Percentiles rank a stretch among this genome's conserved stretches.
phyloP scores from a whole-genome alignment of 2,329 filamentous ascomycete genomes.

The Colletotrichum australisinense region DNA sequence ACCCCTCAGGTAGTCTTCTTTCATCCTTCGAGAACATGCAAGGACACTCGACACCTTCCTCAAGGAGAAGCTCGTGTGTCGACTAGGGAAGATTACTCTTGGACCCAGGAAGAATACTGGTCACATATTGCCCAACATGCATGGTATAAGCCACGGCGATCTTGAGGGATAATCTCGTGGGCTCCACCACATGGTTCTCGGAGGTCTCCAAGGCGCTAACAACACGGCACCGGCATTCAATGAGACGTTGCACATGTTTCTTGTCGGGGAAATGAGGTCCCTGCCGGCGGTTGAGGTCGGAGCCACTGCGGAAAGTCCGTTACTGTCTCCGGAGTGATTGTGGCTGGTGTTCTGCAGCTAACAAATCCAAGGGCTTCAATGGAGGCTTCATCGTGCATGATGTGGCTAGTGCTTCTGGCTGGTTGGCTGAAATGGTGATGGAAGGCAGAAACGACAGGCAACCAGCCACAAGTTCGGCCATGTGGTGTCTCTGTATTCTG shows the following conservation, averaged over 20 bases:
- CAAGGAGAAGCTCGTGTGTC: not conserved
- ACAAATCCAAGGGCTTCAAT: not conserved
- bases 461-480: conserved; percentile 22
- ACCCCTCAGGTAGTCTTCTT: not conserved
- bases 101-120: not conserved
- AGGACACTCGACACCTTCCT: not conserved
- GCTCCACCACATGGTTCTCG: not conserved
- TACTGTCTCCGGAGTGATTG: not conserved
- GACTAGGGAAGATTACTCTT: not conserved
- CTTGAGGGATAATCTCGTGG: not conserved
- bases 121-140: not conserved
- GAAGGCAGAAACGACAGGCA: conserved; percentile 7
- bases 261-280: not conserved
- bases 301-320: conserved; percentile 7
- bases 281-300: not conserved
- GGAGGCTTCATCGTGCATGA: not conserved
- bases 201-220: not conserved
- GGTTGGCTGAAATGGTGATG: conserved; percentile 16
- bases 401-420: conserved; percentile 21
- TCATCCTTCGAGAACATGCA: not conserved
- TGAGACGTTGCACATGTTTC: not conserved
- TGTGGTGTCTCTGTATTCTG: not conserved
- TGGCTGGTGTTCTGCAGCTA: conserved; percentile 19
- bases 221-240: not conserved
- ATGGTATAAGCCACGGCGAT: conserved; percentile 24